Percentiles rank a stretch among this genome's conserved stretches.
phyloP scores from a whole-genome alignment of 1,139 yeast species.

The Yamadazyma triangularis region DNA sequence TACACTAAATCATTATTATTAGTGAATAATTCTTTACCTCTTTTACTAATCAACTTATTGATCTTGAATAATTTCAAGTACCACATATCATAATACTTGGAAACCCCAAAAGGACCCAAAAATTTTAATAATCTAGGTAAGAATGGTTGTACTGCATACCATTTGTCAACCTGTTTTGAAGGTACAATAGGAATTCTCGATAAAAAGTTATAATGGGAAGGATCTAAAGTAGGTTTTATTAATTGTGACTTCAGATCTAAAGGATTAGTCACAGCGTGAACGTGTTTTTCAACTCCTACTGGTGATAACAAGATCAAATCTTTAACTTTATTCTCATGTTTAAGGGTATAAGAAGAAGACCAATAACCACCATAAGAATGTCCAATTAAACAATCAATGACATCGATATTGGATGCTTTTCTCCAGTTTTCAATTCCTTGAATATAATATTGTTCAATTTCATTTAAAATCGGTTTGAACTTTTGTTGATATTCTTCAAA shows the following conservation, averaged over 20 bases:
- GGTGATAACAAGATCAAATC: slow-evolving; percentile 78
- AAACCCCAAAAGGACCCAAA: slow-evolving; percentile 50
- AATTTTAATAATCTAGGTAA: slow-evolving; percentile 40
- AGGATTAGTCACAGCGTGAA: slow-evolving; percentile 55
- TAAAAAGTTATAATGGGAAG: slow-evolving; percentile 32
- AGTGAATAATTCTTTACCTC: slow-evolving; percentile 22
- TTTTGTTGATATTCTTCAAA: slow-evolving; percentile 28
- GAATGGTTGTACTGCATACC: slow-evolving; percentile 43
- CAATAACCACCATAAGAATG: slow-evolving; percentile 48
- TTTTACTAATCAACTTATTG: slow-evolving; percentile 34
- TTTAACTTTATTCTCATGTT: slow-evolving; percentile 53
- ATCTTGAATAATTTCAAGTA: slow-evolving; percentile 41
- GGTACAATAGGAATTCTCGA: slow-evolving; percentile 44
- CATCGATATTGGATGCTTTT: slow-evolving; percentile 19
- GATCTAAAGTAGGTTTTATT: slow-evolving; percentile 34
- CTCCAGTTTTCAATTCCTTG: slow-evolving; percentile 40
- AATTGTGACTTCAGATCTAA: neutral
- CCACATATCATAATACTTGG: slow-evolving; percentile 41
- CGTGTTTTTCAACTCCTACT: slow-evolving; percentile 79
- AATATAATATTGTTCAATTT: slow-evolving; percentile 35
- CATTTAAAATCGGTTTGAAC: slow-evolving; percentile 38
- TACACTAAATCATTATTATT: slow-evolving; percentile 28
- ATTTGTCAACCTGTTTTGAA: slow-evolving; percentile 19
- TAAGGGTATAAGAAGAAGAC: slow-evolving; percentile 39
- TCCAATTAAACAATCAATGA: slow-evolving; percentile 40